Evolutionary conservation across 2,329 filamentous ascomycete genomes (phyloP).

Genomic region (Endocalyx cinctus): DNA sequence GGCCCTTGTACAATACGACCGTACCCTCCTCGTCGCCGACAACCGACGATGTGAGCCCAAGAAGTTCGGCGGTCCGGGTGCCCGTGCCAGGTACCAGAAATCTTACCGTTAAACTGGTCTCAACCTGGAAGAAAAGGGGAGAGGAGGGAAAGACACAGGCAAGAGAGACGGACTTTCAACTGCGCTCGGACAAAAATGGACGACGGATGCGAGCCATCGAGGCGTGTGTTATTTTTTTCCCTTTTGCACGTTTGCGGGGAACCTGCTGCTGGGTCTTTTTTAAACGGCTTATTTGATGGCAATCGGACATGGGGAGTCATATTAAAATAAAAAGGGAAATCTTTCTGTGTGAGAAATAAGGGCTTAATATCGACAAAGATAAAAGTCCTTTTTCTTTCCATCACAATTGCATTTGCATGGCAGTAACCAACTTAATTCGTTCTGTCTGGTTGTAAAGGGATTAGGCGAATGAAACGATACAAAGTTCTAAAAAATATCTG

Average conservation of each 20-base stretch:
- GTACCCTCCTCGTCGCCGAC: constrained; percentile 96
- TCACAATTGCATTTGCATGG: constrained; percentile 47
- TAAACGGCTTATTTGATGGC: too few species aligned
- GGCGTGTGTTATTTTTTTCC: too few species aligned
- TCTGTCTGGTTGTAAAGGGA: constrained; percentile 46
- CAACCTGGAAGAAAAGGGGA: constrained; percentile 11
- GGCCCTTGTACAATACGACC: constrained; percentile 91
- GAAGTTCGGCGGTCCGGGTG: constrained; percentile 94
- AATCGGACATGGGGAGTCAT: too few species aligned
- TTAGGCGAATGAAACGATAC: constrained; percentile 49
- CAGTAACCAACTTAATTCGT: constrained; percentile 30
- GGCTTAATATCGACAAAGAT: constrained; percentile 17
- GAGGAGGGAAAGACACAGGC: constrained; percentile 12
- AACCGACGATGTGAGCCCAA: constrained; percentile 99
- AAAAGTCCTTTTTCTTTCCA: constrained; percentile 32
- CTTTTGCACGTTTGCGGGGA: too few species aligned
- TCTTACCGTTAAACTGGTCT: constrained; percentile 80
- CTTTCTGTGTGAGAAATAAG: constrained; percentile 26
- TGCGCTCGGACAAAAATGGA: constrained; percentile 31
- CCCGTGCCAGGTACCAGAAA: constrained; percentile 96
- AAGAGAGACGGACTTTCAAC: too few species aligned
- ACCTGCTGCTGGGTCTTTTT: too few species aligned
- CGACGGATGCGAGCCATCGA: constrained; percentile 12
- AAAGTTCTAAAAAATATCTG: constrained; percentile 29
- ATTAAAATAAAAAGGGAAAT: constrained; percentile 28